phyloP scores from a whole-genome alignment of 495 filamentous ascomycete genomes.

The Haplographium delicatum region DNA sequence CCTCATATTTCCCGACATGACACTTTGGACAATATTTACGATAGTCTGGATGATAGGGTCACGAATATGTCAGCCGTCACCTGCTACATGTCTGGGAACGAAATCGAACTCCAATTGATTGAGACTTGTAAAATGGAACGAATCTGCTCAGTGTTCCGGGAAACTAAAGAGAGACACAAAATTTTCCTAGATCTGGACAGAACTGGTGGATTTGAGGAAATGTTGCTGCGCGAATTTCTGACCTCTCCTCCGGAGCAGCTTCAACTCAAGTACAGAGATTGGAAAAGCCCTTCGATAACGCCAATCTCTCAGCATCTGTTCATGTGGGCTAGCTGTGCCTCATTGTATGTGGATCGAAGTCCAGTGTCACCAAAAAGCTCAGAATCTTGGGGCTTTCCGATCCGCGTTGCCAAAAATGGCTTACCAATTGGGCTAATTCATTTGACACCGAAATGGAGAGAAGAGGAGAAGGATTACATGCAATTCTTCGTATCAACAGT shows the following conservation, averaged over 20 bases:
- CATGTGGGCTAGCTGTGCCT: not conserved
- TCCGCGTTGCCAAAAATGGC: not conserved
- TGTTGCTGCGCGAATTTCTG: not conserved
- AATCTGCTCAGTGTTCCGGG: too few relatives aligned
- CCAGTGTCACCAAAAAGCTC: not conserved
- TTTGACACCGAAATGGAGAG: not conserved
- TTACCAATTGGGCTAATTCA: not conserved
- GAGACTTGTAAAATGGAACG: not conserved
- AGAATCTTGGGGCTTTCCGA: not conserved
- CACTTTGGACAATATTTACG: not conserved
- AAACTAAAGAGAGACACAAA: not conserved
- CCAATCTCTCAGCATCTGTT: not conserved
- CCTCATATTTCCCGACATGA: not conserved
- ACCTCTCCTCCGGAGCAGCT: not conserved
- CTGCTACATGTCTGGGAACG: not conserved
- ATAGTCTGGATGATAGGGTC: not conserved
- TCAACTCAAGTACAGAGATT: not conserved
- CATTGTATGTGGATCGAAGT: not conserved
- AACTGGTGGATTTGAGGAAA: not conserved
- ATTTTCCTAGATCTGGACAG: too few relatives aligned
- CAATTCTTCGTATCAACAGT: not conserved
- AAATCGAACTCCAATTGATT: not conserved
- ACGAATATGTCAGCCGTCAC: not conserved
- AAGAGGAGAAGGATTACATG: not conserved
- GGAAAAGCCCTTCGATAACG: not conserved